These are phyloP conservation scores for Mycena epipterygia DNA, from an alignment of 768 basidiomycete species.

Conservation along the genomic window DNA sequence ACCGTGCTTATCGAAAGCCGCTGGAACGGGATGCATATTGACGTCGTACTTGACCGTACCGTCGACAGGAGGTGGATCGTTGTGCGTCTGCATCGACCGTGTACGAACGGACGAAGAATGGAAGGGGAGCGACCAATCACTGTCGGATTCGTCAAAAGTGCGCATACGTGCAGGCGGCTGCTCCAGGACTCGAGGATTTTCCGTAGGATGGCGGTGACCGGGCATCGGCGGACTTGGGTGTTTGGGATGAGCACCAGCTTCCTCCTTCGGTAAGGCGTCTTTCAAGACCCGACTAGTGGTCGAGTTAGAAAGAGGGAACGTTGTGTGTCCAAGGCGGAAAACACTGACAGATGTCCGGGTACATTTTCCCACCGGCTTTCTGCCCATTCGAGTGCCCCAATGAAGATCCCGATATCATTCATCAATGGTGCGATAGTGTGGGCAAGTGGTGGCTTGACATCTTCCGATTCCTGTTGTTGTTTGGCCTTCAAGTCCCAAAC, in stretches of 20 bases:
- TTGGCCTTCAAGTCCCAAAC: conserved; percentile 71
- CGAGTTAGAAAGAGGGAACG: background rate
- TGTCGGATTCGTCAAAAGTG: background rate
- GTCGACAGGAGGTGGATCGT: background rate
- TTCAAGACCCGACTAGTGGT: conserved; percentile 15
- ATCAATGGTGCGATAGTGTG: conserved; percentile 52
- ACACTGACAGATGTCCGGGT: conserved; percentile 49
- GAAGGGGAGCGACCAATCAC: conserved; percentile 11
- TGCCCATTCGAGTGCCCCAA: conserved; percentile 57
- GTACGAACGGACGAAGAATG: conserved; percentile 20
- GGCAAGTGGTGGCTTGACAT: conserved; percentile 50
- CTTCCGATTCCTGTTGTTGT: conserved; percentile 54
- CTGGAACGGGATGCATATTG: background rate
- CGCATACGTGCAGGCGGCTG: background rate
- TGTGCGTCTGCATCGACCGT: background rate
- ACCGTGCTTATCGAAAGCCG: background rate
- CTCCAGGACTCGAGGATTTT: too few relatives aligned
- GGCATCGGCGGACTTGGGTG: background rate
- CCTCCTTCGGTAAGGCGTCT: conserved; percentile 32
- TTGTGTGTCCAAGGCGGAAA: background rate
- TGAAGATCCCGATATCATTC: conserved; percentile 55
- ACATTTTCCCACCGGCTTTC: conserved; percentile 52
- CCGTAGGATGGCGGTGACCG: too few relatives aligned
- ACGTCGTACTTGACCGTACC: background rate
- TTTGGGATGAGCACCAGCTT: background rate